phyloP scores from a whole-genome alignment of 495 filamentous ascomycete species.

The Penicillium cataractarum region DNA sequence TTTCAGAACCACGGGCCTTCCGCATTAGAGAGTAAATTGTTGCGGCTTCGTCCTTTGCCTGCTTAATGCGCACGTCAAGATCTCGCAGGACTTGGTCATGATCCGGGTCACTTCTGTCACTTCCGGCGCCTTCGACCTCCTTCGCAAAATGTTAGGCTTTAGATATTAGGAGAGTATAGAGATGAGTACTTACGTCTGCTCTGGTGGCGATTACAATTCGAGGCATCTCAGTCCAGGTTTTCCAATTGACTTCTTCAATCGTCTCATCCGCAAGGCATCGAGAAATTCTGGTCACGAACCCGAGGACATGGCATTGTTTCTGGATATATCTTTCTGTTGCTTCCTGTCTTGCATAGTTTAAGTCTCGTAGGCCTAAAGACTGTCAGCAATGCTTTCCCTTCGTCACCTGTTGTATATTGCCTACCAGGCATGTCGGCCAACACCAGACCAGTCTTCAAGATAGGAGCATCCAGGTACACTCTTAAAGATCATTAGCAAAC shows the following conservation, averaged over 20 bases:
- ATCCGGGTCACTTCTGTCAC: not conserved
- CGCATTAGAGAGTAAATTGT: not conserved
- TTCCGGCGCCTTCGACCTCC: not conserved
- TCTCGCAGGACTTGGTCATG: not conserved
- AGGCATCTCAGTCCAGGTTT: not conserved
- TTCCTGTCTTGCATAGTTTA: slow-evolving; percentile 33
- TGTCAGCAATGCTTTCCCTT: not conserved
- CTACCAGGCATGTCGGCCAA: slow-evolving; percentile 42
- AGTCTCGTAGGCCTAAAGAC: slow-evolving; percentile 28
- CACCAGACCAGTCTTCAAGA: slow-evolving; percentile 34
- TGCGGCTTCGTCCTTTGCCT: slow-evolving; percentile 13
- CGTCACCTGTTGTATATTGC: not conserved
- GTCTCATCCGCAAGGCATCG: slow-evolving; percentile 25
- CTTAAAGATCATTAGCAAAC: slow-evolving; percentile 15
- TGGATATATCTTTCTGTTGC: slow-evolving; percentile 34
- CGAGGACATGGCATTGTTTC: slow-evolving; percentile 32
- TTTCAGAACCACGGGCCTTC: not conserved
- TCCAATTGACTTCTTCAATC: slow-evolving; percentile 10
- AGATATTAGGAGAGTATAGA: slow-evolving; percentile 19
- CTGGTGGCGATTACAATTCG: slow-evolving; percentile 28
- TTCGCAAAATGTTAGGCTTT: slow-evolving; percentile 21
- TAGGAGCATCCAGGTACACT: slow-evolving; percentile 34
- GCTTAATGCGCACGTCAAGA: not conserved
- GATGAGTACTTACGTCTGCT: slow-evolving; percentile 25
- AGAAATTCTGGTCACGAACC: slow-evolving; percentile 29